A percentile compares a stretch with the other conserved stretches of the same genome.
phyloP scores from a whole-genome alignment of 108 stramenopile species.

The Cyclostephanos tholiformis region DNA sequence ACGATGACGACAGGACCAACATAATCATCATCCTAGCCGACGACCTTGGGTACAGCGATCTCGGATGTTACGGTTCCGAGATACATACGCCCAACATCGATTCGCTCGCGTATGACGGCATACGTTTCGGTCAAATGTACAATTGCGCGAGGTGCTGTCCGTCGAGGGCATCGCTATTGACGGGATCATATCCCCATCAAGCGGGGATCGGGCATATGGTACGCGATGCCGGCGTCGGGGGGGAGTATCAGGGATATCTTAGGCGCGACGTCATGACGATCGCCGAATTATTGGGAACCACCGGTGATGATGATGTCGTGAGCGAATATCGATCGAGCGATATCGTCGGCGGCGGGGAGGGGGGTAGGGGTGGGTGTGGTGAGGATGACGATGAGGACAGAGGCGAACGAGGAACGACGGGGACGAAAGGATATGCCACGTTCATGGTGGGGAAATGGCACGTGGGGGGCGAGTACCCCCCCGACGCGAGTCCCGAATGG shows the following conservation, averaged over 20 bases:
- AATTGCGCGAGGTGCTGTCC: conserved; percentile 57
- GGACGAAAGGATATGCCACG: conserved; percentile 29
- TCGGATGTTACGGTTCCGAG: conserved; percentile 50
- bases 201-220: conserved; percentile 58
- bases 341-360: no score
- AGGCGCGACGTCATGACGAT: conserved; percentile 35
- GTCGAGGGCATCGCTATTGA: conserved; percentile 40
- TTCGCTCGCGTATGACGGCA: conserved; percentile 27
- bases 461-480: conserved; percentile 53
- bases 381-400: background rate
- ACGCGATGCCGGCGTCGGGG: conserved; percentile 48
- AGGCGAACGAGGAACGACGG: background rate
- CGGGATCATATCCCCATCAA: conserved; percentile 52
- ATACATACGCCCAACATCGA: conserved; percentile 50
- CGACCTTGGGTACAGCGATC: conserved; percentile 47
- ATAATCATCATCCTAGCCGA: conserved; percentile 49
- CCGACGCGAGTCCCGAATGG: conserved; percentile 49
- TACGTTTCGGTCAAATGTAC: conserved; percentile 51
- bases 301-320: no score
- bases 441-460: conserved; percentile 58
- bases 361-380: background rate
- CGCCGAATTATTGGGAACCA: conserved; percentile 47
- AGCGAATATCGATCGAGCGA: conserved; percentile 8
- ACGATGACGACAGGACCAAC: conserved; percentile 20
- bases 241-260: conserved; percentile 49